phyloP scores from a whole-genome alignment of 495 filamentous ascomycete species.

The Aspergillus conjunctus region DNA sequence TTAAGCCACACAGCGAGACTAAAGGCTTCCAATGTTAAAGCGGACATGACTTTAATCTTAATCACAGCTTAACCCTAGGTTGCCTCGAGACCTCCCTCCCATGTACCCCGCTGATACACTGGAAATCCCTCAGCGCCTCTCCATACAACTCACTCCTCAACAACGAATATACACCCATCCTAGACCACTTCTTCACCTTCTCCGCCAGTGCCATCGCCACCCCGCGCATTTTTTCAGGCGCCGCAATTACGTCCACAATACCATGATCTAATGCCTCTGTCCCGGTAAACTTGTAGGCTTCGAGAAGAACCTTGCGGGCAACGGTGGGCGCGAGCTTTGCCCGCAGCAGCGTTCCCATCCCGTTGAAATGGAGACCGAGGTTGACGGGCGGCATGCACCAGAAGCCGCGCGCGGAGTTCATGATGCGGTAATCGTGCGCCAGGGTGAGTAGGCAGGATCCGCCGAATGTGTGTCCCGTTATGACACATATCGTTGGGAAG shows the following conservation, averaged over 20 bases:
- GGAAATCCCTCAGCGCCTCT: background rate
- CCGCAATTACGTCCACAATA: background rate
- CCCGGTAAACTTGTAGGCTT: constrained; percentile 43
- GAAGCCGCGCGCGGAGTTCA: constrained; percentile 52
- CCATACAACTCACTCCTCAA: background rate
- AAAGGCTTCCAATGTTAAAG: background rate
- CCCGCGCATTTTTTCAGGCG: background rate
- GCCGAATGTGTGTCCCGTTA: constrained; percentile 55
- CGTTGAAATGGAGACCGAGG: constrained; percentile 51
- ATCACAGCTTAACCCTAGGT: background rate
- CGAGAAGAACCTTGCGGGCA: constrained; percentile 52
- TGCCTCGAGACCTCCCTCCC: background rate
- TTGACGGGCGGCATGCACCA: constrained; percentile 51
- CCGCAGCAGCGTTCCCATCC: constrained; percentile 48
- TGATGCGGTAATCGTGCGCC: constrained; percentile 52
- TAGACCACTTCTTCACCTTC: background rate
- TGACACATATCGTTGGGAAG: constrained; percentile 50
- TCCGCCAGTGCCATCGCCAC: background rate
- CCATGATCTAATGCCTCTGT: background rate
- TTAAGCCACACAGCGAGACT: too few species aligned
- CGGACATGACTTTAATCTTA: background rate
- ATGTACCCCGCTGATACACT: background rate
- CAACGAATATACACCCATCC: background rate
- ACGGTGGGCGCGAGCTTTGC: constrained; percentile 48
- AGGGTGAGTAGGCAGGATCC: constrained; percentile 49